Percentiles rank a stretch among this genome's conserved stretches.
phyloP scores from a whole-genome alignment of 2,329 filamentous ascomycete species.

The Chrysoporthe deuterocubensis region DNA sequence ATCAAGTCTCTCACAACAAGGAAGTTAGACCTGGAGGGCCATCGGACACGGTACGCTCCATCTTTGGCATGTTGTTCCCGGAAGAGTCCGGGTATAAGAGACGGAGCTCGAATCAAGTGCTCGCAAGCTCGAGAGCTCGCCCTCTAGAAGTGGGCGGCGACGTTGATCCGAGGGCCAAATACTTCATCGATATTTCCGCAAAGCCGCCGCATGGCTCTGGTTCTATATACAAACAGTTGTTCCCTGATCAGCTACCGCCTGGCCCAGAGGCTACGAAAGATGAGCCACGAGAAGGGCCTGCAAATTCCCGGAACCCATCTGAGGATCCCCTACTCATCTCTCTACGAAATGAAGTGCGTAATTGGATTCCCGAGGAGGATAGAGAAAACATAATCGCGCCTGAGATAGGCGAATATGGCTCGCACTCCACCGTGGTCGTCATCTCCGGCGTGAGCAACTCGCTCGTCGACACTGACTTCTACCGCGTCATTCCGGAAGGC shows the following conservation, averaged over 20 bases:
- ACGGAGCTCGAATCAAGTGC: background rate
- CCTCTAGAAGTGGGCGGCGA: background rate
- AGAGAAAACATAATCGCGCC: slow-evolving; percentile 4
- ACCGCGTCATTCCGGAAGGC: slow-evolving; percentile 65
- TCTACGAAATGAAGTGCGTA: slow-evolving; percentile 27
- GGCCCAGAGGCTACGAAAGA: background rate
- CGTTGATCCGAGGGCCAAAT: background rate
- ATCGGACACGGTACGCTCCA: slow-evolving; percentile 15
- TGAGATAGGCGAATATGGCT: slow-evolving; percentile 21
- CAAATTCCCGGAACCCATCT: background rate
- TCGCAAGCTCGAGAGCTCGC: no score
- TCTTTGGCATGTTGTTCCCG: slow-evolving; percentile 21
- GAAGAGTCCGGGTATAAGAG: slow-evolving; percentile 4
- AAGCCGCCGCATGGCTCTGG: background rate
- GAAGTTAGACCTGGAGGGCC: no score
- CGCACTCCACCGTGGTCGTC: slow-evolving; percentile 48
- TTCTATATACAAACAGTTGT: slow-evolving; percentile 20
- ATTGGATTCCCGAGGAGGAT: slow-evolving; percentile 20
- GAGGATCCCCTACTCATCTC: slow-evolving; percentile 21
- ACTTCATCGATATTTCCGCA: background rate
- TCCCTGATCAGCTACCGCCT: slow-evolving; percentile 19
- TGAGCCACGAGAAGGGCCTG: background rate
- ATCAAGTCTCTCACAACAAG: background rate
- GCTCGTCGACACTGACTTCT: slow-evolving; percentile 71
- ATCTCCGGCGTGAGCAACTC: slow-evolving; percentile 62